Evolutionary conservation across 352 stramenopile species (phyloP), one percentile per base, ranked within the genome.

Genomic region (Phytophthora kernoviae): DNA sequence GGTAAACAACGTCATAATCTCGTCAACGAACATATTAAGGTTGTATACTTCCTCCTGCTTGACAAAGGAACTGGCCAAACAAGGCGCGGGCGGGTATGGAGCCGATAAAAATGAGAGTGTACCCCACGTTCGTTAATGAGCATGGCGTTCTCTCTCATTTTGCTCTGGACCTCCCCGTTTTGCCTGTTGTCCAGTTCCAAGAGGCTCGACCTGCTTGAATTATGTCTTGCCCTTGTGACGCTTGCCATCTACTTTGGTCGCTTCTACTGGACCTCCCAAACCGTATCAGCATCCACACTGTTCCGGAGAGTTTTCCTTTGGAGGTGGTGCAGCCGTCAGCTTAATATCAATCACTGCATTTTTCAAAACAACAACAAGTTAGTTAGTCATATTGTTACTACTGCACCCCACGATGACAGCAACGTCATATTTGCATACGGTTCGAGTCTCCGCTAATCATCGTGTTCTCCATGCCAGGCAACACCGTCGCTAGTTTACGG

Each of bases 401-500:
- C 3, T 30, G 24, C 3, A 30, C 24, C 6, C 3, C 24, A 30
- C 6, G 24, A 30, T 30, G 6, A 30, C 24, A 14, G 5, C 40
- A 36, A 9, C 26, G 20, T 8, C 46, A 15, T 48, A 17, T 26
- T 87, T 81, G 67, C 73, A 22, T 17, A 95, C 87, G 62, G 66
- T 95, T 95, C 9, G 87, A 91, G 58, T 95, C 89, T 66, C 85
- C 85, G 44, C 83, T 93, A 66, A 90, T 96, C 40, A 81, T 81
- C 22, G 82, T 94, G 71, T 97, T 96, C 45, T 96, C 88, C 82
- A 97, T 98, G 64, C 97, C 97, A 0, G 97, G 97, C 67, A 99
- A 82, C 59, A 97, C 94, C 9, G 95, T 99, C 14, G 98, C 97
- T 34, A 99, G 82, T 77, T 99, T 99, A 58, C 97, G 90, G 82